phyloP scores from a whole-genome alignment of 345 rosid species.

The Linum usitatissimum region DNA sequence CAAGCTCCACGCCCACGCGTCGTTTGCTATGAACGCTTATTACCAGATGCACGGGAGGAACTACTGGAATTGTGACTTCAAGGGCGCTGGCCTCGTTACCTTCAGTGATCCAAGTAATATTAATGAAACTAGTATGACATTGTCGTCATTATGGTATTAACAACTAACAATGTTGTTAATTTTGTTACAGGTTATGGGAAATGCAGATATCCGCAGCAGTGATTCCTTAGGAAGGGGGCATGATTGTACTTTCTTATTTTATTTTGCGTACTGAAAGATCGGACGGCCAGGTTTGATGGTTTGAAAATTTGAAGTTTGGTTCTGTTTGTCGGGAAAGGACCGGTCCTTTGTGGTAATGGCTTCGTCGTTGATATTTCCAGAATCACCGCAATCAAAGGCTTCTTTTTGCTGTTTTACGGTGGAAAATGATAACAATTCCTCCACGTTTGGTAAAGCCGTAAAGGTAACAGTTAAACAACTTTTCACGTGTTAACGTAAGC shows the following conservation, averaged over 20 bases:
- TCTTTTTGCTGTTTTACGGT: constrained; percentile 7
- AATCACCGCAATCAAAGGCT: constrained; percentile 17
- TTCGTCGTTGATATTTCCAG: constrained; percentile 9
- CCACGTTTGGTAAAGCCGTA: too few relatives aligned
- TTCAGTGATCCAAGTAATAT: constrained; percentile 57
- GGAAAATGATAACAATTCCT: too few relatives aligned
- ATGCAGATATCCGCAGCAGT: constrained; percentile 46
- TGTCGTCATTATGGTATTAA: too few relatives aligned
- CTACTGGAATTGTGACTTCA: constrained; percentile 69
- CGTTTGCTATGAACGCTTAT: constrained; percentile 57
- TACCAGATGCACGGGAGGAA: constrained; percentile 66
- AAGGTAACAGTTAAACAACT: too few relatives aligned
- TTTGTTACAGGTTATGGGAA: constrained; percentile 40
- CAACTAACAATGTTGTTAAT: too few relatives aligned
- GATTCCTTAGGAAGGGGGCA: neutral
- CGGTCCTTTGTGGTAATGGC: neutral
- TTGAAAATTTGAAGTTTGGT: constrained; percentile 17
- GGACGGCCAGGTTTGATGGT: neutral
- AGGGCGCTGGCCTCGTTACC: constrained; percentile 52
- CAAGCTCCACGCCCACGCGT: constrained; percentile 57
- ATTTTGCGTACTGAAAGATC: too few relatives aligned
- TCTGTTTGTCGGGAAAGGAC: constrained; percentile 7
- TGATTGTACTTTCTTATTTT: neutral
- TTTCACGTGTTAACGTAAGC: too few relatives aligned
- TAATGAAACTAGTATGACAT: too few relatives aligned